Conservation (phyloP, 2,329 filamentous ascomycete species). For the Myriosclerotinia scirpicola region DNA sequence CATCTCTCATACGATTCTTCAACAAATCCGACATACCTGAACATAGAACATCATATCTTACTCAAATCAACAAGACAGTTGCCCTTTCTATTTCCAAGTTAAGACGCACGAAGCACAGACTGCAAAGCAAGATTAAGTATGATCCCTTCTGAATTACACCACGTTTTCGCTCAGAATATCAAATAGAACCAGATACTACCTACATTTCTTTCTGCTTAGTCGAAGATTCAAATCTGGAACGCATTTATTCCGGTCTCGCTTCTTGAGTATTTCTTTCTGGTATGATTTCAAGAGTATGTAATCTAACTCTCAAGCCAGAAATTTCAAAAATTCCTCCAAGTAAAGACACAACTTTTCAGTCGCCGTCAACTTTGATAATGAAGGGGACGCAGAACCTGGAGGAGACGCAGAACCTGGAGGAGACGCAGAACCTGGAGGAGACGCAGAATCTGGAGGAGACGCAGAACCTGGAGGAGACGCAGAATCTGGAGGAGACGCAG, state of each 20-base stretch:
- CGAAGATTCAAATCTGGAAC: background rate
- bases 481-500: too few species aligned
- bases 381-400: too few species aligned
- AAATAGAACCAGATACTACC: background rate
- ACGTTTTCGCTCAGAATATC: background rate
- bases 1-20: background rate
- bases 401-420: too few species aligned
- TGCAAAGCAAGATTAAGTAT: background rate
- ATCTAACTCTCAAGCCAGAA: background rate
- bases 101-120: background rate
- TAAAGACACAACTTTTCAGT: background rate
- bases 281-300: background rate
- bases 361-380: too few species aligned
- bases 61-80: background rate
- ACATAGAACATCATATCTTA: background rate
- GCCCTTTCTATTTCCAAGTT: too few species aligned
- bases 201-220: background rate
- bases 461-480: too few species aligned
- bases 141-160: background rate
- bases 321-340: background rate
- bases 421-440: too few species aligned
- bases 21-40: background rate
- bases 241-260: background rate
- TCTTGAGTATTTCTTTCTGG: background rate
- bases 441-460: too few species aligned